A percentile compares a stretch with the other conserved stretches of the same genome.
Evolutionary conservation across 2,329 filamentous ascomycete genomes (phyloP).

Genomic region (Botryotinia globosa): DNA sequence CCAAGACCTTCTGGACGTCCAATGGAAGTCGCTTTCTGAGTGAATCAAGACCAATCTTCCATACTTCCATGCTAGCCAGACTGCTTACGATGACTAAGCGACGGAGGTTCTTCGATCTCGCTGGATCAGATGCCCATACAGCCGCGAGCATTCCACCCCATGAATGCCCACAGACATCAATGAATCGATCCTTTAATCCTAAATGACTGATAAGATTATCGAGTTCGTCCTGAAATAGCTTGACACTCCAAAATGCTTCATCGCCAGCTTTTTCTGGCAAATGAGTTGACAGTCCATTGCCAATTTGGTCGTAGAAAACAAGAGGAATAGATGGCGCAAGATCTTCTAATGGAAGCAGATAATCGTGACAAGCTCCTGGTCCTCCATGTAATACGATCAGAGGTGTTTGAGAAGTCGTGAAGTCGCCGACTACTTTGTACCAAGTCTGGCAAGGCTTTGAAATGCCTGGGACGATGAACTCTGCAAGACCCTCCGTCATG

Average conservation of each 20-base stretch:
- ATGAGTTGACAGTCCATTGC: conserved; percentile 49
- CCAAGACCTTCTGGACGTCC: too few species aligned
- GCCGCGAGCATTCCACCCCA: conserved; percentile 53
- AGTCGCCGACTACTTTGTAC: too few species aligned
- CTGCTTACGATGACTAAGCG: neutral
- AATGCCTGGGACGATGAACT: too few species aligned
- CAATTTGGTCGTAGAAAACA: conserved; percentile 55
- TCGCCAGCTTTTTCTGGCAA: conserved; percentile 47
- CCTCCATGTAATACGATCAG: conserved; percentile 44
- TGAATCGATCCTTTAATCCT: conserved; percentile 26
- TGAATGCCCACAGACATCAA: conserved; percentile 48
- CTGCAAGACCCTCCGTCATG: too few species aligned
- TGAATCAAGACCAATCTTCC: too few species aligned
- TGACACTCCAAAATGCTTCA: conserved; percentile 45
- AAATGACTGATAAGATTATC: conserved; percentile 40
- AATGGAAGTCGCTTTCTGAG: too few species aligned
- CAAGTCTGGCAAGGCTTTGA: too few species aligned
- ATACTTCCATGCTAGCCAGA: too few species aligned
- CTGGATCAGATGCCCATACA: conserved; percentile 41
- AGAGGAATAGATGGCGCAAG: conserved; percentile 41
- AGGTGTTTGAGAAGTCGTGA: conserved; percentile 23
- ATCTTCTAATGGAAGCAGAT: conserved; percentile 33
- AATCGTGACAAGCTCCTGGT: conserved; percentile 38
- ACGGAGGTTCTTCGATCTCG: neutral
- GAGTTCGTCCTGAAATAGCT: conserved; percentile 42